Evolutionary conservation across 345 rosid species (phyloP).

Genomic region (Limnanthes douglasii): DNA sequence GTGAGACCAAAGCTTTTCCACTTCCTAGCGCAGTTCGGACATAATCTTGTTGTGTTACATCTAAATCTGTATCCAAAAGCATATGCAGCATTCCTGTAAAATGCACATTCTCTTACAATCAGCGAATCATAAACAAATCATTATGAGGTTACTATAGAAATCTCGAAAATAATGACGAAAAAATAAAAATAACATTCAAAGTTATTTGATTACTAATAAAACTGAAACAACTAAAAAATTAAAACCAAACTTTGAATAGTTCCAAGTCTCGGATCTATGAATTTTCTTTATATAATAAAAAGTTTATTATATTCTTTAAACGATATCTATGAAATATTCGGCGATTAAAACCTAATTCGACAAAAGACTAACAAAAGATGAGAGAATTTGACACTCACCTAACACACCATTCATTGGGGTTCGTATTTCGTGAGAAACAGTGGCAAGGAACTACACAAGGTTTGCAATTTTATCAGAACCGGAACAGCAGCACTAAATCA

Average conservation of each 20-base stretch:
- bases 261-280: no score
- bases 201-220: no score
- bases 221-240: no score
- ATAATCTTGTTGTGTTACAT: slow-evolving; percentile 79
- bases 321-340: no score
- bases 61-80: slow-evolving; percentile 85
- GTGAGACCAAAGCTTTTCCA: slow-evolving; percentile 82
- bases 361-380: not conserved
- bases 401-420: slow-evolving; percentile 99
- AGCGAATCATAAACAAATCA: not conserved
- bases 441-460: slow-evolving; percentile 81
- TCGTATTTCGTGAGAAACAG: slow-evolving; percentile 96
- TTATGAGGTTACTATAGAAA: no score
- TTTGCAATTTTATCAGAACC: slow-evolving; percentile 7
- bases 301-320: no score
- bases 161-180: not conserved
- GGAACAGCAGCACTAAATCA: slow-evolving; percentile 4
- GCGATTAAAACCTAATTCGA: no score
- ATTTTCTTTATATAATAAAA: no score
- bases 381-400: slow-evolving; percentile 35
- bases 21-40: slow-evolving; percentile 90
- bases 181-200: no score
- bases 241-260: no score
- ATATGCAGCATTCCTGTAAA: slow-evolving; percentile 81
- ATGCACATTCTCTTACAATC: slow-evolving; percentile 6